phyloP scores from a whole-genome alignment of 495 filamentous ascomycete genomes.

The Penicillium longicatenatum region DNA sequence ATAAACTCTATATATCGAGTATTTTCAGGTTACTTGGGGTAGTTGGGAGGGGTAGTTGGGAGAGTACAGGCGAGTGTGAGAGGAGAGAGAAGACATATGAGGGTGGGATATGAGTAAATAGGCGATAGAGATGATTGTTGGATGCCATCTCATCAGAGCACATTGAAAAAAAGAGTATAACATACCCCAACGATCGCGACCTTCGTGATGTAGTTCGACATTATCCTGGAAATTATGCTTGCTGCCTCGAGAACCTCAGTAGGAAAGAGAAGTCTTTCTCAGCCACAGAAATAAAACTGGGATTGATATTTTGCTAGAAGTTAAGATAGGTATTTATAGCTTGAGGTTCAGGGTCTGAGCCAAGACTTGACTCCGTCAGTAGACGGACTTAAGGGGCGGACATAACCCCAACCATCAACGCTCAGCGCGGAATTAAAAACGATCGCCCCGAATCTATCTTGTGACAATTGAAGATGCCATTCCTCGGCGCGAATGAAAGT shows the following conservation, averaged over 20 bases:
- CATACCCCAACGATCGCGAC: slow-evolving; percentile 21
- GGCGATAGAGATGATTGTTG: too few relatives aligned
- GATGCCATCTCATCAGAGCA: too few relatives aligned
- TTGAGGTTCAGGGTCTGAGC: not conserved
- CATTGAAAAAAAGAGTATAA: not conserved
- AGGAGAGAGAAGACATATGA: too few relatives aligned
- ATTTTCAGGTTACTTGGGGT: too few relatives aligned
- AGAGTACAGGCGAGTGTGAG: too few relatives aligned
- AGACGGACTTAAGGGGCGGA: not conserved
- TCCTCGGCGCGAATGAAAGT: too few relatives aligned
- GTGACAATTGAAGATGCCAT: too few relatives aligned
- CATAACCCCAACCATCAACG: not conserved
- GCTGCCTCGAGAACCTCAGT: not conserved
- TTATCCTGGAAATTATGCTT: not conserved
- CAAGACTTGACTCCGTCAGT: not conserved
- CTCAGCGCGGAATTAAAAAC: not conserved
- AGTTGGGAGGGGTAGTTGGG: too few relatives aligned
- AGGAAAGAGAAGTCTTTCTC: not conserved
- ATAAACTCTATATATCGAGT: too few relatives aligned
- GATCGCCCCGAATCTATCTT: too few relatives aligned
- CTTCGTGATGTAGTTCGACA: slow-evolving; percentile 21
- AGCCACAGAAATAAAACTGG: not conserved
- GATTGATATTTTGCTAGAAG: not conserved
- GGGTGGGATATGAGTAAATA: too few relatives aligned
- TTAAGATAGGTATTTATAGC: not conserved